Evolutionary conservation across 805 yeast genomes (phyloP).

Genomic region (Tetrapisispora iriomotensis): DNA sequence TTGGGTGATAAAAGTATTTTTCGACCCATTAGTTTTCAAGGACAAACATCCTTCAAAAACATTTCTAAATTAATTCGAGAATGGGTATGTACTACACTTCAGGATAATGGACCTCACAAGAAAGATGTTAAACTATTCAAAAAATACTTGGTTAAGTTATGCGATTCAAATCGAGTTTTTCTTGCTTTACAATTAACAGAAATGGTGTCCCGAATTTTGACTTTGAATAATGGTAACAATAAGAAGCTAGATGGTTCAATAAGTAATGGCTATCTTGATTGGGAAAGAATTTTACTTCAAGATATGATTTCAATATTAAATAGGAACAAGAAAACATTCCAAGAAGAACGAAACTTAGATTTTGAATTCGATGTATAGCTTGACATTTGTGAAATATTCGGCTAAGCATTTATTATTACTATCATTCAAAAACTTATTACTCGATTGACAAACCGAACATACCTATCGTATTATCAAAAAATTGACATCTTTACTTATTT

Average conservation of each 20-base stretch:
- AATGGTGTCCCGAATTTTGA: slow-evolving; percentile 15
- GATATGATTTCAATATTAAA: slow-evolving; percentile 21
- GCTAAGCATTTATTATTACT: too few species aligned
- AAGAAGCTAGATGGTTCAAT: neutral
- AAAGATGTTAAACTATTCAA: slow-evolving; percentile 33
- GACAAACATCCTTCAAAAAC: slow-evolving; percentile 26
- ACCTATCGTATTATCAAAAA: too few species aligned
- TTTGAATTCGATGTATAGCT: slow-evolving; percentile 18
- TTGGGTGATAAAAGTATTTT: slow-evolving; percentile 15
- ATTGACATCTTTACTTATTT: too few species aligned
- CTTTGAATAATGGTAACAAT: slow-evolving; percentile 1
- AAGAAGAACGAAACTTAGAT: slow-evolving; percentile 15
- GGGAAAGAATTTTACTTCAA: slow-evolving; percentile 24
- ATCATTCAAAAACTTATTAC: too few species aligned
- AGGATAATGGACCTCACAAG: slow-evolving; percentile 30
- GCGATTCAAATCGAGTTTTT: slow-evolving; percentile 21
- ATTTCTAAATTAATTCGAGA: slow-evolving; percentile 25
- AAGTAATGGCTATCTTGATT: slow-evolving; percentile 19
- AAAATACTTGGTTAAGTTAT: slow-evolving; percentile 26
- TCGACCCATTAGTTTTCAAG: slow-evolving; percentile 30
- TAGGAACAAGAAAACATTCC: slow-evolving; percentile 16
- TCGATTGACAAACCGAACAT: too few species aligned
- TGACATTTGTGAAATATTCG: too few species aligned
- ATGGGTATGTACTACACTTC: slow-evolving; percentile 32
- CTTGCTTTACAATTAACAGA: slow-evolving; percentile 17